Evolutionary conservation across 352 stramenopile species (phyloP).

Genomic region (Pythium monospermum): DNA sequence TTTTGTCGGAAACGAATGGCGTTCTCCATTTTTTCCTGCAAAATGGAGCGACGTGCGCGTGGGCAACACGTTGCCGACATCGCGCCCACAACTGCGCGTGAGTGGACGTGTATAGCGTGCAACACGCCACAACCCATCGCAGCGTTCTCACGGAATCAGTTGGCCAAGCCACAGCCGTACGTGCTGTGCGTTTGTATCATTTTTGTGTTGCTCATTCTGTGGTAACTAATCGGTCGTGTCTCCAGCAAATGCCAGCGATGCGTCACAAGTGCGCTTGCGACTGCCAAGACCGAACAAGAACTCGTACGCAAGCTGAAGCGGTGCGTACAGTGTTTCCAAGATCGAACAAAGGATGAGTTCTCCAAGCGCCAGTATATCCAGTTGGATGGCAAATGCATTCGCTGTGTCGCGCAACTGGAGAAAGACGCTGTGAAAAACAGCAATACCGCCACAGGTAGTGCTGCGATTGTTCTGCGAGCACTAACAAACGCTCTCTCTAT

Average conservation of each 20-base stretch:
- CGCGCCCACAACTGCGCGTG: constrained; percentile 3
- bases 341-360: constrained; percentile 47
- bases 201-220: background rate
- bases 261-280: constrained; percentile 27
- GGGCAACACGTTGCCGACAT: background rate
- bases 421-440: constrained; percentile 18
- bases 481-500: too few species aligned
- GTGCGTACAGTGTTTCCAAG: constrained; percentile 75
- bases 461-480: too few species aligned
- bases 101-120: constrained; percentile 40
- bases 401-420: constrained; percentile 50
- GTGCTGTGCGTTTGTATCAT: constrained; percentile 12
- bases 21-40: background rate
- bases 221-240: too few species aligned
- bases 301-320: constrained; percentile 38
- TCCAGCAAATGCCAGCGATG: constrained; percentile 65
- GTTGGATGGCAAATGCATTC: constrained; percentile 57
- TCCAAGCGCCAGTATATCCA: constrained; percentile 70
- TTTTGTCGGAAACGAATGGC: constrained; percentile 3
- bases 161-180: constrained; percentile 39
- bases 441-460: too few species aligned
- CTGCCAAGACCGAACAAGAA: constrained; percentile 16
- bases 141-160: constrained; percentile 50
- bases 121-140: constrained; percentile 3
- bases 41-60: constrained; percentile 10